Conservation (phyloP, 306 rosid genomes). For the Cicer bijugum region DNA sequence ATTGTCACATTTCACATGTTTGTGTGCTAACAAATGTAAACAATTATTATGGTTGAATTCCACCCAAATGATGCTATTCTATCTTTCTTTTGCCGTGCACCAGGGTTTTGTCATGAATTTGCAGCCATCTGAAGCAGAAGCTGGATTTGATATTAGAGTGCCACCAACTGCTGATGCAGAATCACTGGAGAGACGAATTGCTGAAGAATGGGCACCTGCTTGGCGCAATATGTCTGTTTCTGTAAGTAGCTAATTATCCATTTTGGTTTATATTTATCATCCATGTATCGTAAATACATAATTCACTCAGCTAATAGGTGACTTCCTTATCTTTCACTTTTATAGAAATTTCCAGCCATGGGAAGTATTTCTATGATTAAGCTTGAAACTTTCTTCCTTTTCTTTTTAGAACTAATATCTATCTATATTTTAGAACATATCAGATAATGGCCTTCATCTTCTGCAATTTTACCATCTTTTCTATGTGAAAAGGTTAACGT, state of each 20-base stretch:
- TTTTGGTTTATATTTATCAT: slow-evolving; percentile 31
- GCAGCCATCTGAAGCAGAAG: slow-evolving; percentile 99
- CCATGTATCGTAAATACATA: background rate
- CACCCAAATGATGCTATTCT: slow-evolving; percentile 2
- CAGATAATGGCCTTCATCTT: slow-evolving; percentile 1
- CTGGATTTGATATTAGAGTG: slow-evolving; percentile 88
- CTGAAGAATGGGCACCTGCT: slow-evolving; percentile 80
- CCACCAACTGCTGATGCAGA: slow-evolving; percentile 74
- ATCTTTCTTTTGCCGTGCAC: slow-evolving; percentile 30
- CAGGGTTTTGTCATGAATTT: slow-evolving; percentile 99
- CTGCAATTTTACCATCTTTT: slow-evolving; percentile 4
- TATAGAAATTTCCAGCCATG: background rate
- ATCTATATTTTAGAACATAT: background rate
- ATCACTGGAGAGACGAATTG: slow-evolving; percentile 62
- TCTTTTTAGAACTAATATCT: background rate
- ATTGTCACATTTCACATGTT: background rate
- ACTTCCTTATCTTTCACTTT: slow-evolving; percentile 29
- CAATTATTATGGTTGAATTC: slow-evolving; percentile 15
- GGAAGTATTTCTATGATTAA: slow-evolving; percentile 13
- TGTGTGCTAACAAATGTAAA: background rate
- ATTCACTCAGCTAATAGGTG: background rate
- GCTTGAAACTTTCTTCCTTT: background rate
- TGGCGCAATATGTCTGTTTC: slow-evolving; percentile 83
- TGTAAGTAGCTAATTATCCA: slow-evolving; percentile 49
- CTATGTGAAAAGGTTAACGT: slow-evolving; percentile 30